Evolutionary conservation across 257 asterid species (phyloP).

Genomic region (Pogostemon cablin): DNA sequence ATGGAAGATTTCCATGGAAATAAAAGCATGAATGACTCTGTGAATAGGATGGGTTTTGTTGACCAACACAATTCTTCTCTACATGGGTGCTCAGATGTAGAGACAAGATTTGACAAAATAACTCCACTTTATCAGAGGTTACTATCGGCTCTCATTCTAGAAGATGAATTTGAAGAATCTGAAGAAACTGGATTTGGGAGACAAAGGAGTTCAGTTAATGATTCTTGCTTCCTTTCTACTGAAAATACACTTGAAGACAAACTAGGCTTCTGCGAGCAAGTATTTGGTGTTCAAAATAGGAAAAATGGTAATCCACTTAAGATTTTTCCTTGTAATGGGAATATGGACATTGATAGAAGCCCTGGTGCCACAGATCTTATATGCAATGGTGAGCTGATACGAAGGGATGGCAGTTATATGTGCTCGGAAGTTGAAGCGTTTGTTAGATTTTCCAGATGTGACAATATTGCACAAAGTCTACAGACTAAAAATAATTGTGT

Average conservation of each 20-base stretch:
- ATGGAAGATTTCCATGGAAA: conserved; percentile 46
- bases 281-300: conserved; percentile 51
- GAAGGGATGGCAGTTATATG: conserved; percentile 54
- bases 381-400: conserved; percentile 56
- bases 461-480: conserved; percentile 51
- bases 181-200: conserved; percentile 72
- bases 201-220: conserved; percentile 48
- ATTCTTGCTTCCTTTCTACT: conserved; percentile 42
- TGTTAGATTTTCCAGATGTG: conserved; percentile 63
- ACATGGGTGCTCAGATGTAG: conserved; percentile 49
- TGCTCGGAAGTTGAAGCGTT: conserved; percentile 68
- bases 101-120: conserved; percentile 44
- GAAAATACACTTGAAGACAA: conserved; percentile 50
- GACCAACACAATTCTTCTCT: conserved; percentile 52
- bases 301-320: conserved; percentile 57
- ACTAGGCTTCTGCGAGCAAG: conserved; percentile 54
- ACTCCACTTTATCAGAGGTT: conserved; percentile 88
- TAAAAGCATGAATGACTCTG: conserved; percentile 41
- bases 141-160: conserved; percentile 83
- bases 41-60: conserved; percentile 46
- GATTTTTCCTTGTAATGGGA: conserved; percentile 57
- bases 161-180: conserved; percentile 75
- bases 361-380: conserved; percentile 41
- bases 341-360: conserved; percentile 43
- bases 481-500: conserved; percentile 41